Evolutionary conservation across 1,284 basidiomycete species (phyloP), one percentile per base, ranked within the genome.

Genomic region (Sanghuangporus weigelae): DNA sequence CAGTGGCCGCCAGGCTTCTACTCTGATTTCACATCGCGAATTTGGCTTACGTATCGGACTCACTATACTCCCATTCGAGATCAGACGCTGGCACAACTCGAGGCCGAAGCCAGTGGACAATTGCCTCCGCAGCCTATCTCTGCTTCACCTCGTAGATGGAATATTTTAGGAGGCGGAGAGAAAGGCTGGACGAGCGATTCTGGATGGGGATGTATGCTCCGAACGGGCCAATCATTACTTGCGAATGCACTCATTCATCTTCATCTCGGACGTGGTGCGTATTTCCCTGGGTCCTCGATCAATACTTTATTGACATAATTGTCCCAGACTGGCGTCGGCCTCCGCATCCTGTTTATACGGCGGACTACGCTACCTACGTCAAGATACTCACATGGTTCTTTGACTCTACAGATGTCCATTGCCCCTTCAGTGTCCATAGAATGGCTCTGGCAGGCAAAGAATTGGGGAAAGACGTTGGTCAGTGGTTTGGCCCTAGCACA

Each of bases 401-500:
- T 62, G 96, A 99, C 73, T 90, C 92, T 11, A 95, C 96, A 0
- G 86, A 90, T 0, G 85, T 91, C 0, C 79, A 90, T n/a, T 89
- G 90, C 53, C 96, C 96, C 0, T 99, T 98, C 74, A 93, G 93
- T 67, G 93, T 99, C 1, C 96, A 99, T 76, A 86, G 94, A 49
- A 97, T 99, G 89, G 96, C 96, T 0, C 78, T 95, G 16, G 92
- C 95, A 10, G 96, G 96, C 2, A 96, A 97, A 73, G 90, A 95
- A 67, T 82, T 98, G 1, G 96, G 96, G 12, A 98, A 94, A 68
- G 93, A 96, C 68, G 91, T 98, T 0, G 96, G 96, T 2, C 92
- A 95, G 74, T 98, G 96, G 96, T 98, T 98, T 71, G 96, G 96
- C 0, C 96, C 96, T 0, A 96, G 93, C 72, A 96, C 94, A 0